Conservation (phyloP, 768 basidiomycete species). For the Amanita muscaria region DNA sequence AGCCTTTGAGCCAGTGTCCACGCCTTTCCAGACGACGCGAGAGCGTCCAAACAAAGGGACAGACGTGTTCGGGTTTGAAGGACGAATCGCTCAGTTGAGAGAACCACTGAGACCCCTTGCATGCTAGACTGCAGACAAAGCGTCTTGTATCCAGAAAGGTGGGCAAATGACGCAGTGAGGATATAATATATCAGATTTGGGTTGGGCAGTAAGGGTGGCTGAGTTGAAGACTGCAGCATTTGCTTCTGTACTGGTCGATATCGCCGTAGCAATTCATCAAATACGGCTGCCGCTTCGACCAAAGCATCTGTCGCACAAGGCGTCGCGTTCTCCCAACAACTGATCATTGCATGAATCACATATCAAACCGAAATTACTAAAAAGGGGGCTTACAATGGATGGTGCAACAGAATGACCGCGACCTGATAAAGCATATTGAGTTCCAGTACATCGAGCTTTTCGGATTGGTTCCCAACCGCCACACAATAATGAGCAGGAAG, state of each 20-base stretch:
- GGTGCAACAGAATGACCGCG: slow-evolving; percentile 19
- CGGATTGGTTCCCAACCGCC: slow-evolving; percentile 17
- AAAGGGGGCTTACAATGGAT: slow-evolving; percentile 15
- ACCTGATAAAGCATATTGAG: slow-evolving; percentile 23
- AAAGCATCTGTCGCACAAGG: slow-evolving; percentile 14
- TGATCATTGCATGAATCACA: slow-evolving; percentile 7
- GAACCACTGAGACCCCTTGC: background rate
- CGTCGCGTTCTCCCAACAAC: slow-evolving; percentile 12
- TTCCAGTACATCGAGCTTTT: slow-evolving; percentile 18
- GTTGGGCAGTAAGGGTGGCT: slow-evolving; percentile 13
- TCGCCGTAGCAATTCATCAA: slow-evolving; percentile 21
- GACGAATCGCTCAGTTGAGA: slow-evolving; percentile 14
- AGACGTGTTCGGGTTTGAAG: slow-evolving; percentile 21
- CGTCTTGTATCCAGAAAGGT: slow-evolving; percentile 12
- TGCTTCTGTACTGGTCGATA: slow-evolving; percentile 13
- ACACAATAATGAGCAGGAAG: slow-evolving; percentile 19
- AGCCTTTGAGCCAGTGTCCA: slow-evolving; percentile 22
- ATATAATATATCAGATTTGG: slow-evolving; percentile 19
- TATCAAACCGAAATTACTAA: background rate
- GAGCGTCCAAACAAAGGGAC: slow-evolving; percentile 22
- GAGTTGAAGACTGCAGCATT: background rate
- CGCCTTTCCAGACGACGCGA: slow-evolving; percentile 18
- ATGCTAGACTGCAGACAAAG: slow-evolving; percentile 10
- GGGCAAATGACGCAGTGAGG: slow-evolving; percentile 15
- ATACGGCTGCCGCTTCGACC: slow-evolving; percentile 19